phyloP scores from a whole-genome alignment of 345 rosid genomes.

The Pugionium dolabratum region DNA sequence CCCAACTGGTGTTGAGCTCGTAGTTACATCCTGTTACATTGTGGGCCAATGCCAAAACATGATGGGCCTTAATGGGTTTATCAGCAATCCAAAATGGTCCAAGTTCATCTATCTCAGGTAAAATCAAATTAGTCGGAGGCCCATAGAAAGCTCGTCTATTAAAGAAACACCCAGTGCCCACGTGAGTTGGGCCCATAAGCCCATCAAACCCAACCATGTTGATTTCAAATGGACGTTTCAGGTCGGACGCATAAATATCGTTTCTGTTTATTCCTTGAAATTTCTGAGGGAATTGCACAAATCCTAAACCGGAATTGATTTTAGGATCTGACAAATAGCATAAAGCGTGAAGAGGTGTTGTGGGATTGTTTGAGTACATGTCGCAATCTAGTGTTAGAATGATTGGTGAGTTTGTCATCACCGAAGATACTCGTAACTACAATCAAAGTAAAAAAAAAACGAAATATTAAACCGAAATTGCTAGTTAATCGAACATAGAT shows the following conservation, averaged over 20 bases:
- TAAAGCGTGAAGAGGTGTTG: slow-evolving; percentile 47
- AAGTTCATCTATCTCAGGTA: slow-evolving; percentile 46
- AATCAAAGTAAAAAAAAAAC: too few relatives aligned
- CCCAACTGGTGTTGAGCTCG: slow-evolving; percentile 65
- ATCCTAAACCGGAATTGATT: slow-evolving; percentile 36
- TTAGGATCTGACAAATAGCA: slow-evolving; percentile 57
- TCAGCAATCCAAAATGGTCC: slow-evolving; percentile 28
- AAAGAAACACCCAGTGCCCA: slow-evolving; percentile 74
- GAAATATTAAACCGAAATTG: neutral
- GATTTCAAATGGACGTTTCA: slow-evolving; percentile 43
- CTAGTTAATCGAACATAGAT: neutral
- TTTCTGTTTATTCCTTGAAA: slow-evolving; percentile 52
- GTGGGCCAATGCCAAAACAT: slow-evolving; percentile 47
- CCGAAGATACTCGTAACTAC: slow-evolving; percentile 73
- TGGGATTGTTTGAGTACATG: slow-evolving; percentile 73
- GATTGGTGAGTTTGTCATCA: slow-evolving; percentile 68
- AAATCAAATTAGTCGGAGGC: slow-evolving; percentile 29
- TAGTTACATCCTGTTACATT: slow-evolving; percentile 54
- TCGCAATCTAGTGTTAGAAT: slow-evolving; percentile 79
- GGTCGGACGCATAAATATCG: slow-evolving; percentile 58
- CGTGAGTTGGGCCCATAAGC: slow-evolving; percentile 45
- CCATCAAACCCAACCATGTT: slow-evolving; percentile 58
- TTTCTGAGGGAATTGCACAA: slow-evolving; percentile 71
- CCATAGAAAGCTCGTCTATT: slow-evolving; percentile 61
- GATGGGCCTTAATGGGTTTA: slow-evolving; percentile 38